phyloP scores from a whole-genome alignment of 768 basidiomycete genomes.

The Tricholoma matsutake region DNA sequence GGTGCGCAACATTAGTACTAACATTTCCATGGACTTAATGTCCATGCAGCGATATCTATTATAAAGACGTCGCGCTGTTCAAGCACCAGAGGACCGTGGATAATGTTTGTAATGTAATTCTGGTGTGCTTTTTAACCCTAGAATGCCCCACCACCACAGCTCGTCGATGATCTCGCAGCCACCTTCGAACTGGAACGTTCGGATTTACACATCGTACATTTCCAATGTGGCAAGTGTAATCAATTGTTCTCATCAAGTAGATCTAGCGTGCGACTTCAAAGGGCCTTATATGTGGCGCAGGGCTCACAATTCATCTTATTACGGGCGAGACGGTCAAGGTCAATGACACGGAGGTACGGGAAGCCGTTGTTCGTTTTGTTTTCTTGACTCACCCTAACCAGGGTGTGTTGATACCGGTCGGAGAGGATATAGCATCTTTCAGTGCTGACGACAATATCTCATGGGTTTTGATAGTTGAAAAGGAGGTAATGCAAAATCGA shows the following conservation, averaged over 20 bases:
- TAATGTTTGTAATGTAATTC: conserved; percentile 20
- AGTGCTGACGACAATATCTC: conserved; percentile 48
- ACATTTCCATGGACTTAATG: not conserved
- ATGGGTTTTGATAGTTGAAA: conserved; percentile 91
- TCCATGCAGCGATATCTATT: conserved; percentile 76
- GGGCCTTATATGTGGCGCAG: conserved; percentile 76
- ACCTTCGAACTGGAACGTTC: conserved; percentile 70
- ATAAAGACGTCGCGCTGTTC: conserved; percentile 80
- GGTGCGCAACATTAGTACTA: conserved; percentile 32
- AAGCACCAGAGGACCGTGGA: conserved; percentile 77
- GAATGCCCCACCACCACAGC: conserved; percentile 35
- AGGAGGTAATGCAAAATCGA: conserved; percentile 58
- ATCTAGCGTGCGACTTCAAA: conserved; percentile 83
- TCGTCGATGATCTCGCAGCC: conserved; percentile 88
- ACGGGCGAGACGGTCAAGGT: conserved; percentile 49
- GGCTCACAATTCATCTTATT: conserved; percentile 53
- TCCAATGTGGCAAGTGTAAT: conserved; percentile 2
- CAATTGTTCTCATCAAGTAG: not conserved
- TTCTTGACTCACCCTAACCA: conserved; percentile 24
- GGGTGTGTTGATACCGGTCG: conserved; percentile 75
- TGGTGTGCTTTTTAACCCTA: not conserved
- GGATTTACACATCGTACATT: conserved; percentile 74
- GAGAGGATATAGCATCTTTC: conserved; percentile 67
- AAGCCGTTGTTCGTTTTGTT: not conserved
- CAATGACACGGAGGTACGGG: conserved; percentile 56